Evolutionary conservation across 495 filamentous ascomycete genomes (phyloP).

Genomic region (Alectoria sarmentosa): DNA sequence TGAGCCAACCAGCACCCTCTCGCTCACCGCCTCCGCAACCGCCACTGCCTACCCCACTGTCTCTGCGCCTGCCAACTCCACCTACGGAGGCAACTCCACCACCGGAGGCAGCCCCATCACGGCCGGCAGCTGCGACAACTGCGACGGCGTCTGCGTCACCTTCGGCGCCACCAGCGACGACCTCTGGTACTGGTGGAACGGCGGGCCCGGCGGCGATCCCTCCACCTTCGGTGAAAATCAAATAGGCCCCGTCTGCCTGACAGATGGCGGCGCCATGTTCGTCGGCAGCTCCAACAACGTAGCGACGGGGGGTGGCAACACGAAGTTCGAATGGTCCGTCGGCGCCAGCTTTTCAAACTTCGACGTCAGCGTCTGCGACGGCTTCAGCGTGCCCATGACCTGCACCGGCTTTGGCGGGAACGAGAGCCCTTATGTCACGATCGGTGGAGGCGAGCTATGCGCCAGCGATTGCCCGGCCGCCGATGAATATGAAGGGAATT

Average conservation of each 20-base stretch:
- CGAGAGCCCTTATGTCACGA: not conserved
- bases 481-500: not conserved
- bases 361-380: not conserved
- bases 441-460: not conserved
- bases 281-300: not conserved
- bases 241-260: not conserved
- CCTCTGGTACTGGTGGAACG: not conserved
- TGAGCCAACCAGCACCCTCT: not conserved
- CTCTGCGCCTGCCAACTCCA: not conserved
- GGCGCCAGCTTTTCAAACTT: not conserved
- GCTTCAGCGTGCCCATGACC: conserved; percentile 2
- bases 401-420: not conserved
- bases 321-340: conserved; percentile 2
- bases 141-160: conserved; percentile 2
- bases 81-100: not conserved
- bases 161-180: not conserved
- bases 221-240: not conserved
- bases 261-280: not conserved
- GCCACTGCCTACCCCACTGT: not conserved
- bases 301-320: not conserved
- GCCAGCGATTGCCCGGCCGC: not conserved
- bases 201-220: not conserved
- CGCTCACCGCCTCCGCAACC: not conserved
- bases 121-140: not conserved
- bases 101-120: not conserved